Evolutionary conservation across 2,329 filamentous ascomycete genomes (phyloP).

Genomic region (Penicillium oxalicum): DNA sequence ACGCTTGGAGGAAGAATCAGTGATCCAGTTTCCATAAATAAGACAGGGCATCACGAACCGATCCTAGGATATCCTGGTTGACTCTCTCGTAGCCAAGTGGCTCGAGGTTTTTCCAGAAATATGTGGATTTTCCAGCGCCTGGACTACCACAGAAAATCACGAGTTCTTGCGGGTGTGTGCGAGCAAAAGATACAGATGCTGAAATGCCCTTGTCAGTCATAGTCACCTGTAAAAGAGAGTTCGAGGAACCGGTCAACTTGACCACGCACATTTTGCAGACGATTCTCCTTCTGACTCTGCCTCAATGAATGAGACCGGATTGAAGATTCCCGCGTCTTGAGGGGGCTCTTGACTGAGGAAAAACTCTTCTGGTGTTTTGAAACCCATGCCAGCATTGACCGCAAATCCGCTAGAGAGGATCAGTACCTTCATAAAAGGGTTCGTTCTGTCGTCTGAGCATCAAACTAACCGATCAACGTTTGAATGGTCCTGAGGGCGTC

Average conservation of each 20-base stretch:
- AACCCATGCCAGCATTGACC: conserved; percentile 72
- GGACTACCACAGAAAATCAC: conserved; percentile 85
- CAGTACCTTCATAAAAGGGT: background rate
- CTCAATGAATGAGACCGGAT: conserved; percentile 55
- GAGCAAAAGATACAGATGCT: conserved; percentile 43
- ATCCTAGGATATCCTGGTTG: conserved; percentile 86
- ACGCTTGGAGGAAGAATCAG: conserved; percentile 35
- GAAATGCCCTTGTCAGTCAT: background rate
- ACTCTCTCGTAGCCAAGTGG: conserved; percentile 75
- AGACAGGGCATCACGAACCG: conserved; percentile 33
- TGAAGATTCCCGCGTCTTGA: conserved; percentile 64
- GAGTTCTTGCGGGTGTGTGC: conserved; percentile 63
- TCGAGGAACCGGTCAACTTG: background rate
- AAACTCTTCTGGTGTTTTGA: conserved; percentile 85
- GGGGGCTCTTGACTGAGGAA: conserved; percentile 65
- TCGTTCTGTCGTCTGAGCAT: too few relatives aligned
- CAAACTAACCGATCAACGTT: conserved; percentile 50
- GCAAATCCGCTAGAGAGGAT: conserved; percentile 63
- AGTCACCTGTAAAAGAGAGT: background rate
- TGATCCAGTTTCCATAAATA: too few relatives aligned
- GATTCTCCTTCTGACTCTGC: background rate
- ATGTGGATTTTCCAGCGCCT: conserved; percentile 85
- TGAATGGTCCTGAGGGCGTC: conserved; percentile 52
- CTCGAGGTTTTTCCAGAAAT: conserved; percentile 72
- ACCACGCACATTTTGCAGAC: background rate